Evolutionary conservation across 2,329 filamentous ascomycete genomes (phyloP).

Genomic region (Cladosporium oxysporum): DNA sequence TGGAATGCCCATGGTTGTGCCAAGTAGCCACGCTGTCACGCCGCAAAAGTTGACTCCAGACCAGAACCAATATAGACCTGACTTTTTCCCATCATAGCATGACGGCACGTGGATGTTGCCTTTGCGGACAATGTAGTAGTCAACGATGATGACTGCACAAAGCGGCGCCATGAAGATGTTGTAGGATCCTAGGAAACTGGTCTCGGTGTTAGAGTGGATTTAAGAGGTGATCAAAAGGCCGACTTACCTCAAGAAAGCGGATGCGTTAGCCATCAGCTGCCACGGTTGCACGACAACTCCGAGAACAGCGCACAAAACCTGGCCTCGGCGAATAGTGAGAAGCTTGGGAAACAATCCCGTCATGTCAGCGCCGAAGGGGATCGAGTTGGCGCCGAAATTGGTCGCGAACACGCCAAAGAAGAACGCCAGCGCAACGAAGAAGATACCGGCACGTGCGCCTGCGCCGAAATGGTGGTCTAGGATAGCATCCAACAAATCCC

Average conservation of each 20-base stretch:
- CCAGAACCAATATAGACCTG: conserved; percentile 18
- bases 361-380: conserved; percentile 58
- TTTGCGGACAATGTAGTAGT: conserved; percentile 44
- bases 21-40: conserved; percentile 18
- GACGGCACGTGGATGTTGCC: conserved; percentile 46
- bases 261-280: conserved; percentile 59
- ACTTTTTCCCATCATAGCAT: conserved; percentile 34
- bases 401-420: conserved; percentile 51
- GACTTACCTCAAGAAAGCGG: conserved; percentile 37
- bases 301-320: conserved; percentile 78
- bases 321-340: conserved; percentile 75
- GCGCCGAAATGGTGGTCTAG: conserved; percentile 34
- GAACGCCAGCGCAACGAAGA: conserved; percentile 49
- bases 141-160: conserved; percentile 42
- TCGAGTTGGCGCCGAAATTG: conserved; percentile 54
- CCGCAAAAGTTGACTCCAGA: conserved; percentile 17
- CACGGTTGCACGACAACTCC: conserved; percentile 87
- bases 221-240: not conserved
- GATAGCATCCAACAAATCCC: conserved; percentile 39
- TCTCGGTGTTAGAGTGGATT: not conserved
- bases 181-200: conserved; percentile 46
- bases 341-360: conserved; percentile 55
- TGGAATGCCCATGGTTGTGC: conserved; percentile 21
- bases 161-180: conserved; percentile 47
- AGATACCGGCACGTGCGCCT: conserved; percentile 53